These are phyloP conservation scores for Neofusicoccum kwambonambiense DNA, from an alignment of 2,329 filamentous ascomycete species.

Conservation along the genomic window DNA sequence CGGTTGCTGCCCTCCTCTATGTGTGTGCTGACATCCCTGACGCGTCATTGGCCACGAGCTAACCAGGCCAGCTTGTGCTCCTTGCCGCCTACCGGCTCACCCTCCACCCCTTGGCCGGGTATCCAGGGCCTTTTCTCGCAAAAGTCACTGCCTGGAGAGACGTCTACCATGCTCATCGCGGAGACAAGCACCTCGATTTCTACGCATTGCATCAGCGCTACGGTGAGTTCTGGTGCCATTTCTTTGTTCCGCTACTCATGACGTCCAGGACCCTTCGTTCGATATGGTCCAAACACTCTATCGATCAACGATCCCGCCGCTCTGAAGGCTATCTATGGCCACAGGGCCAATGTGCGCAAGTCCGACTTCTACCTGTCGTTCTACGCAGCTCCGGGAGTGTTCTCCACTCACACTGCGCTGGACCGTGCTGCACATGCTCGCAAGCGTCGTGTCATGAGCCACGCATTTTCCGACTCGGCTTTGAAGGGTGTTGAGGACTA, in stretches of 20 bases:
- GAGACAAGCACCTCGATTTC: conserved; percentile 72
- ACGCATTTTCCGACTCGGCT: conserved; percentile 47
- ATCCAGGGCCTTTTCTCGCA: conserved; percentile 43
- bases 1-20: background rate
- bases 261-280: conserved; percentile 51
- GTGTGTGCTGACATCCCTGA: background rate
- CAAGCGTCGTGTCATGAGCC: conserved; percentile 47
- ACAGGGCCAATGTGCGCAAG: conserved; percentile 9
- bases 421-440: conserved; percentile 47
- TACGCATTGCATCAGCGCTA: conserved; percentile 70
- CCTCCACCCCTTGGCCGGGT: conserved; percentile 44
- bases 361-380: conserved; percentile 37
- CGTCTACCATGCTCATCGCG: conserved; percentile 69
- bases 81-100: conserved; percentile 38
- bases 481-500: conserved; percentile 48
- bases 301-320: conserved; percentile 69
- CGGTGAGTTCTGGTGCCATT: conserved; percentile 41
- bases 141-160: conserved; percentile 34
- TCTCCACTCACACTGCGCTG: conserved; percentile 46
- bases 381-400: conserved; percentile 41
- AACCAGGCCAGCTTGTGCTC: background rate
- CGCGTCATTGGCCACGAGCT: background rate
- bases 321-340: conserved; percentile 32
- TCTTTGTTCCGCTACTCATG: conserved; percentile 10
- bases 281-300: conserved; percentile 74